A percentile compares a stretch with the other conserved stretches of the same genome.
Conservation (phyloP, 306 rosid genomes). For the Sindora glabra region DNA sequence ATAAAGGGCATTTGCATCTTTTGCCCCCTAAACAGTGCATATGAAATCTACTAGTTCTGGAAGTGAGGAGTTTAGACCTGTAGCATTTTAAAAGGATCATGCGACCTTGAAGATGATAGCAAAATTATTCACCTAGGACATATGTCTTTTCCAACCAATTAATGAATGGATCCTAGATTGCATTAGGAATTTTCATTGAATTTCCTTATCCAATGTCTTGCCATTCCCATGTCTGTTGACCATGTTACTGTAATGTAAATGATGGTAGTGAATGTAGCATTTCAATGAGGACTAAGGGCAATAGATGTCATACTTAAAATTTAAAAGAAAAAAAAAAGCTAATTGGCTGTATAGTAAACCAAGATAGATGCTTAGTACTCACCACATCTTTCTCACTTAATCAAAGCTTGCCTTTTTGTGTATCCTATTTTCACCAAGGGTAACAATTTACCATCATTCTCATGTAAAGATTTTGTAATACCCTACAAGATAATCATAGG, state of each 20-base stretch:
- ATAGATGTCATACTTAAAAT: neutral
- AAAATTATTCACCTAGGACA: neutral
- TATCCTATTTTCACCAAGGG: slow-evolving; percentile 70
- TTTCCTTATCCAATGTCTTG: neutral
- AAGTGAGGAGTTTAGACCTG: slow-evolving; percentile 58
- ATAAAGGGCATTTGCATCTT: slow-evolving; percentile 48
- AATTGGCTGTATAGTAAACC: neutral
- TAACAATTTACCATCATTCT: slow-evolving; percentile 21
- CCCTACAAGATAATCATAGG: slow-evolving; percentile 41
- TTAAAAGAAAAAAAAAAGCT: neutral
- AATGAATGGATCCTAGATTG: neutral
- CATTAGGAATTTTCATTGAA: too few species aligned
- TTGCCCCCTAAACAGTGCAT: slow-evolving; percentile 64
- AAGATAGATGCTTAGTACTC: slow-evolving; percentile 10
- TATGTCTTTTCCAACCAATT: neutral
- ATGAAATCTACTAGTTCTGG: slow-evolving; percentile 71
- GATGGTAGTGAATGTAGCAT: too few species aligned
- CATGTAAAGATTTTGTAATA: slow-evolving; percentile 28
- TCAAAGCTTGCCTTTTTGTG: slow-evolving; percentile 46
- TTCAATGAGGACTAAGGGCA: neutral
- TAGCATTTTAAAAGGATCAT: slow-evolving; percentile 17
- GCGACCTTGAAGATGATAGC: slow-evolving; percentile 3
- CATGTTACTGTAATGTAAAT: too few species aligned
- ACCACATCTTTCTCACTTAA: slow-evolving; percentile 87
- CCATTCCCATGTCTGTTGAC: neutral